A percentile compares a stretch with the other conserved stretches of the same genome.
phyloP scores from a whole-genome alignment of 2,329 filamentous ascomycete species.

The Xylaria sp. region DNA sequence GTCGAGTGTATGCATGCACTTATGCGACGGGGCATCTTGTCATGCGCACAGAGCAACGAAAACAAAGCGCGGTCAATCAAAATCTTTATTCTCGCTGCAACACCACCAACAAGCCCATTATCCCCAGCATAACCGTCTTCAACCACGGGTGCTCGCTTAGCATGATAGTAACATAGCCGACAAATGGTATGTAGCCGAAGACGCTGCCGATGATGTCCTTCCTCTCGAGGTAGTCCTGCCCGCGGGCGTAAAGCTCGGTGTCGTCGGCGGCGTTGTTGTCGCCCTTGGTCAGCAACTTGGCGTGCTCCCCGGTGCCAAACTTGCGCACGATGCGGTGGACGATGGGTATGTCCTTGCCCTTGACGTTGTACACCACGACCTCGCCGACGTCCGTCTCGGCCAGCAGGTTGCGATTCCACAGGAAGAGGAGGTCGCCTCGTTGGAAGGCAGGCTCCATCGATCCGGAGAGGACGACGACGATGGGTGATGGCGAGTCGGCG shows the following conservation, averaged over 20 bases:
- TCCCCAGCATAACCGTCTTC: constrained; percentile 90
- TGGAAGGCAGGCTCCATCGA: constrained; percentile 86
- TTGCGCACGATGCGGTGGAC: constrained; percentile 89
- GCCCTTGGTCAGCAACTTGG: constrained; percentile 91
- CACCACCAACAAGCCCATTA: constrained; percentile 94
- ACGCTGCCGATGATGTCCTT: constrained; percentile 94
- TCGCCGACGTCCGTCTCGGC: constrained; percentile 61
- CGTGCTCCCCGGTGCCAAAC: constrained; percentile 64
- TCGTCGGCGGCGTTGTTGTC: constrained; percentile 97
- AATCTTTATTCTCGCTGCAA: constrained; percentile 77
- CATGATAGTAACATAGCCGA: constrained; percentile 96
- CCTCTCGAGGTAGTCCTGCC: constrained; percentile 85
- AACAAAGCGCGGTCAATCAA: neutral
- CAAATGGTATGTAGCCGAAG: constrained; percentile 87
- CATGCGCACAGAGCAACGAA: neutral
- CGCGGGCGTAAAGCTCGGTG: constrained; percentile 82
- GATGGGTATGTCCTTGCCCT: constrained; percentile 95
- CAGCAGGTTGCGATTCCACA: constrained; percentile 75
- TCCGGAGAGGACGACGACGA: constrained; percentile 84
- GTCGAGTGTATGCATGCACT: neutral
- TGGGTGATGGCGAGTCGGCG: constrained; percentile 76
- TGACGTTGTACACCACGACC: constrained; percentile 76
- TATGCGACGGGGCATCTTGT: neutral
- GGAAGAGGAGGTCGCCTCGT: constrained; percentile 74
- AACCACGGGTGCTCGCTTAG: constrained; percentile 95